Evolutionary conservation across 1,139 yeast genomes (phyloP).

Genomic region (Nakaseomyces sp.): DNA sequence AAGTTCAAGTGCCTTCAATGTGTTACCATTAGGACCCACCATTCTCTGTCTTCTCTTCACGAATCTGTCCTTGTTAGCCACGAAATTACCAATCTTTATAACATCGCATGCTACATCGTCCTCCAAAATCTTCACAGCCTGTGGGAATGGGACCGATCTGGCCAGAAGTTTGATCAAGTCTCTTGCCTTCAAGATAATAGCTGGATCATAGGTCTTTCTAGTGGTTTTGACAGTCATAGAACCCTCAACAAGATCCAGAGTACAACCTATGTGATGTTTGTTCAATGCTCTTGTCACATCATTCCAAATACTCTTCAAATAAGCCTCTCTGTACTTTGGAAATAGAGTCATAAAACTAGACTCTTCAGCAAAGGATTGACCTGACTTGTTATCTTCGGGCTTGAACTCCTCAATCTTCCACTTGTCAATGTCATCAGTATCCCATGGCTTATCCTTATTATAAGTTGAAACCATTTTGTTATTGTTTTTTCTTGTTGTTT

Average conservation of each 20-base stretch:
- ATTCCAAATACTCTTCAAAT: constrained; percentile 83
- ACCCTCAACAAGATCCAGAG: constrained; percentile 87
- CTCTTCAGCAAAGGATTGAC: constrained; percentile 85
- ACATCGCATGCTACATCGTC: constrained; percentile 96
- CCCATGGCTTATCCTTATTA: constrained; percentile 96
- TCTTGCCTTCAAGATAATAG: constrained; percentile 85
- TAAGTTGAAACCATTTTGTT: constrained; percentile 85
- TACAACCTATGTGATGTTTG: constrained; percentile 66
- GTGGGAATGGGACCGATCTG: constrained; percentile 95
- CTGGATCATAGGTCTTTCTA: constrained; percentile 91
- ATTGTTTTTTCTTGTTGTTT: constrained; percentile 5
- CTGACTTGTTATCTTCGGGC: constrained; percentile 81
- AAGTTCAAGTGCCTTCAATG: constrained; percentile 87
- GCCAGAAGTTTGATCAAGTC: constrained; percentile 90
- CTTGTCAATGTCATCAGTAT: constrained; percentile 88
- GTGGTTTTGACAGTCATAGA: constrained; percentile 96
- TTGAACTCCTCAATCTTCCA: constrained; percentile 87
- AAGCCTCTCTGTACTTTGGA: constrained; percentile 93
- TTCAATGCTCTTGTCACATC: constrained; percentile 80
- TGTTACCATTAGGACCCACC: constrained; percentile 95
- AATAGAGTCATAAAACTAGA: constrained; percentile 89
- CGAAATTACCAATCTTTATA: constrained; percentile 85
- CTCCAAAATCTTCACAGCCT: constrained; percentile 82
- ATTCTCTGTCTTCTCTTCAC: constrained; percentile 92
- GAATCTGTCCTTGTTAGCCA: constrained; percentile 84